Base-by-base conservation (phyloP, 1,139 yeast genomes). In the Eremothecium cymbalariae region DNA sequence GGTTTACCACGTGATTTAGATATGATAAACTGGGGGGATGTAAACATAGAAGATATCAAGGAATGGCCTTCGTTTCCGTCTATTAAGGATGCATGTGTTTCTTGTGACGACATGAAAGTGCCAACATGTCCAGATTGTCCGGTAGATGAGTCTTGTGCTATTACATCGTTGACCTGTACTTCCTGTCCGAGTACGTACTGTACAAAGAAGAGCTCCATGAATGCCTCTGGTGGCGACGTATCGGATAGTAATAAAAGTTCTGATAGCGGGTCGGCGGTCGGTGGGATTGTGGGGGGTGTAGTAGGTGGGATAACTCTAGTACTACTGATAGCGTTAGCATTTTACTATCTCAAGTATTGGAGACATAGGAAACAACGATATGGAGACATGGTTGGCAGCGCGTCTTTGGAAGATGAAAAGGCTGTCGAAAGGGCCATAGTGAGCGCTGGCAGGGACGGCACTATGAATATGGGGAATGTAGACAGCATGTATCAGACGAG, bases 251-350 rank as follows among this genome's bases (percentile, higher is more conserved):
- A 25, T 4, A 6, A 14, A 12, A 13, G 13, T 12, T 25, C 28
- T 4, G 15, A 14, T 14, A 25, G 13, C 4, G 28, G 9, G 24
- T 31, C 4, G 28, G 36, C 14, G 24, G 24, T 60, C n/a, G 83
- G 84, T 13, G 82, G 75, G 2, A 70, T 77, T 2, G 74, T 75
- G 0, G 86, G 83, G 4, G 83, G 83, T 18, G 74, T 74, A 2
- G 65, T 72, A 2, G 82, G 78, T 8, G 74, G 72, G 6, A 58
- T 67, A 3, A 65, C 62, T 3, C 48, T 70, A 2, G 15, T 72
- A 2, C 57, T 64, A 1, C 28, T 67, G 2, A 63, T 63, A 3
- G 45, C 65, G 51, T 61, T 58, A 44, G 43, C 64, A 34, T 42
- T 63, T 47, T 64, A 63, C 46, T 34, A 40, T 25, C 55, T 53